Evolutionary conservation across 1,284 basidiomycete genomes (phyloP).

Genomic region (Ustilago nuda): DNA sequence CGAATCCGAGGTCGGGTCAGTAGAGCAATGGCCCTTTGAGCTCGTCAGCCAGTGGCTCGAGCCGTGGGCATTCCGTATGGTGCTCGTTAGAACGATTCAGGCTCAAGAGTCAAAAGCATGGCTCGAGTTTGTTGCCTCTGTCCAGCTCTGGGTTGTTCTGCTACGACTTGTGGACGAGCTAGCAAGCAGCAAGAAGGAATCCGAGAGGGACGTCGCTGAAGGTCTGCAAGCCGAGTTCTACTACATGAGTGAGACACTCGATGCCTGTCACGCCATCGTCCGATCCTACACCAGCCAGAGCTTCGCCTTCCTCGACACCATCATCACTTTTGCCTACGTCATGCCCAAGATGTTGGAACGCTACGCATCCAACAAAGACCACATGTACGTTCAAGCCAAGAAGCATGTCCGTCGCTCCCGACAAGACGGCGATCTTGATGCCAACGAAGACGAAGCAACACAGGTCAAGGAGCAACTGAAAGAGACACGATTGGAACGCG

Average conservation of each 20-base stretch:
- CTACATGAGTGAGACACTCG: conserved; percentile 64
- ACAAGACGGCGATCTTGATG: conserved; percentile 47
- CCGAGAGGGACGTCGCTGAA: conserved; percentile 59
- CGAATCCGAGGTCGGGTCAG: neutral
- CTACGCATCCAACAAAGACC: conserved; percentile 59
- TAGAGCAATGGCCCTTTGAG: conserved; percentile 53
- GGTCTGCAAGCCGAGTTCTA: conserved; percentile 64
- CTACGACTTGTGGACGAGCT: conserved; percentile 63
- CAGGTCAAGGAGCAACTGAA: conserved; percentile 46
- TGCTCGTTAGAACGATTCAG: conserved; percentile 54
- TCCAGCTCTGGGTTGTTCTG: conserved; percentile 66
- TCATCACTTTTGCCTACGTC: conserved; percentile 61
- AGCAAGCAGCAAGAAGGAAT: conserved; percentile 49
- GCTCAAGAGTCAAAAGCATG: conserved; percentile 58
- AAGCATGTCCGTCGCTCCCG: conserved; percentile 49
- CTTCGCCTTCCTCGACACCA: conserved; percentile 61
- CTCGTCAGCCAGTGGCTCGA: conserved; percentile 63
- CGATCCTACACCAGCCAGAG: conserved; percentile 63
- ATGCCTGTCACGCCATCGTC: conserved; percentile 56
- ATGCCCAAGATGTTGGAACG: conserved; percentile 67
- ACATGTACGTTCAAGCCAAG: conserved; percentile 65
- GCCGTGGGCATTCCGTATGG: conserved; percentile 66
- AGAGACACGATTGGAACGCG: conserved; percentile 55
- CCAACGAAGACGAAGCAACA: conserved; percentile 44
- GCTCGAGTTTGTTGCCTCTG: conserved; percentile 64